Percentiles rank a stretch among this genome's conserved stretches.
phyloP scores from a whole-genome alignment of 2,329 filamentous ascomycete genomes.

The Pestalotiopsis sp. region DNA sequence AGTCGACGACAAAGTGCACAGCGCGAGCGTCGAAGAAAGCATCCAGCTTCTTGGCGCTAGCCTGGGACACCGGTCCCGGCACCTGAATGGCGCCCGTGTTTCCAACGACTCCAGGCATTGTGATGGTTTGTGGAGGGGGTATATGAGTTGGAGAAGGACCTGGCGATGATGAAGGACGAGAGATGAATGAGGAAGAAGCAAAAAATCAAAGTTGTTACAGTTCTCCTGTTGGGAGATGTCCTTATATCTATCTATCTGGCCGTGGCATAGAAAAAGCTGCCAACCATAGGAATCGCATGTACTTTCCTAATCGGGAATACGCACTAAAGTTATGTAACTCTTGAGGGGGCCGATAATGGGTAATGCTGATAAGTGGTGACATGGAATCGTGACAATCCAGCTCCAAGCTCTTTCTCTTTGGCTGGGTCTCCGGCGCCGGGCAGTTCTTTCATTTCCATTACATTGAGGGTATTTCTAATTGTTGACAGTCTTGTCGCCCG shows the following conservation, averaged over 20 bases:
- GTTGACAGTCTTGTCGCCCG: not conserved
- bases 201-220: not conserved
- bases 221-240: not conserved
- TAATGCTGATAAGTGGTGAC: too few relatives aligned
- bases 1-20: constrained; percentile 56
- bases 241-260: not conserved
- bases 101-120: constrained; percentile 9
- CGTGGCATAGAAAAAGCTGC: not conserved
- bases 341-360: not conserved
- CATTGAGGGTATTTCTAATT: not conserved
- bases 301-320: not conserved
- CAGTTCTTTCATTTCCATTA: not conserved
- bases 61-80: constrained; percentile 43
- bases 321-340: not conserved
- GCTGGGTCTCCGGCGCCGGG: not conserved
- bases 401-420: not conserved
- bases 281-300: not conserved
- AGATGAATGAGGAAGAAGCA: not conserved
- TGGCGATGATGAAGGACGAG: not conserved
- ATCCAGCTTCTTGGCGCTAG: constrained; percentile 44
- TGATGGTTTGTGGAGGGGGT: not conserved
- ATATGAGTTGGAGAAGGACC: not conserved
- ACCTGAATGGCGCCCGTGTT: constrained; percentile 34
- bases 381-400: not conserved
- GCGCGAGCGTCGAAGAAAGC: constrained; percentile 54